These are phyloP conservation scores for Tuber aestivum DNA, from an alignment of 495 filamentous ascomycete genomes.

Conservation along the genomic window DNA sequence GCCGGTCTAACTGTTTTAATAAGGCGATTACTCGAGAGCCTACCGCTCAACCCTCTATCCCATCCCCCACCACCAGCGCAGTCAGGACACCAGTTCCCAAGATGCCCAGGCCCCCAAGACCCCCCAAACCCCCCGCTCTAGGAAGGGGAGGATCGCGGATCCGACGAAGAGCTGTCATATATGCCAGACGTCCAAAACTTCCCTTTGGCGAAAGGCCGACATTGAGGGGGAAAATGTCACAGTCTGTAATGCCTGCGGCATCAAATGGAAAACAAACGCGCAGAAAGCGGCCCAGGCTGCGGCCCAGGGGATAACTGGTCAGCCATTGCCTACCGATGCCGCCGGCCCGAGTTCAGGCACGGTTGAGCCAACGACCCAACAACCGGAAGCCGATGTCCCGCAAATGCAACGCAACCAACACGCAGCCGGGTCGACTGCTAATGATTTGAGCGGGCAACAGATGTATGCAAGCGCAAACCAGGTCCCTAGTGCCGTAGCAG, in stretches of 20 bases:
- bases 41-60: constrained; percentile 10
- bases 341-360: constrained; percentile 15
- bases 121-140: constrained; percentile 38
- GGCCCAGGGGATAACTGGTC: constrained; percentile 18
- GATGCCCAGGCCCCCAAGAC: constrained; percentile 18
- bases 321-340: constrained; percentile 15
- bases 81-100: constrained; percentile 9
- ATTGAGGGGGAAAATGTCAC: constrained; percentile 41
- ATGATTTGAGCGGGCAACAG: constrained; percentile 4
- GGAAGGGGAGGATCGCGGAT: constrained; percentile 42
- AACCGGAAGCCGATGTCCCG: constrained; percentile 14
- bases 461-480: not conserved
- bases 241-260: constrained; percentile 43
- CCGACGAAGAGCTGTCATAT: constrained; percentile 42
- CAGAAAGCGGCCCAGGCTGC: constrained; percentile 37
- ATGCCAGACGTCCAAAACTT: constrained; percentile 41
- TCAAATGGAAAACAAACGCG: constrained; percentile 42
- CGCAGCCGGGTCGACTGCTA: not conserved
- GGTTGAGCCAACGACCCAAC: constrained; percentile 17
- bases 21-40: constrained; percentile 38
- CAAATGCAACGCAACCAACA: constrained; percentile 18
- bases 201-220: constrained; percentile 42
- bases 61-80: constrained; percentile 10
- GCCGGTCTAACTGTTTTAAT: constrained; percentile 25
- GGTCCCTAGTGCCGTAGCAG: not conserved